Evolutionary conservation across 1,139 yeast species (phyloP).

Genomic region (Hanseniaspora uvarum): DNA sequence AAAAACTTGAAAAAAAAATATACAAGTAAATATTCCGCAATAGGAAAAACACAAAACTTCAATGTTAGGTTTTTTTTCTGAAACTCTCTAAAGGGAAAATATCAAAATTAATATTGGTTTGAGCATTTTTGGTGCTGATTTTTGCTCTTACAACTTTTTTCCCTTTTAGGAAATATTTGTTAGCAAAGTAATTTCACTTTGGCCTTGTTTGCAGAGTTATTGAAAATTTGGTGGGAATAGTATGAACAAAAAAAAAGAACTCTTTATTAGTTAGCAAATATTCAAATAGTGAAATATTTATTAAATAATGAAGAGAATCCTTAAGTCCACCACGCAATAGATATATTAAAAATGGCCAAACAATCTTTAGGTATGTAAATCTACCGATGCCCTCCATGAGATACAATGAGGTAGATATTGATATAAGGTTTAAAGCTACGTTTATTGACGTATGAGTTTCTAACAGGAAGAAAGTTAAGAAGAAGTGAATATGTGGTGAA

Average conservation of each 20-base stretch:
- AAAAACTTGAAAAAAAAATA: not conserved
- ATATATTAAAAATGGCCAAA: constrained; percentile 36
- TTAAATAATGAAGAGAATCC: not conserved
- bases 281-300: not conserved
- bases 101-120: not conserved
- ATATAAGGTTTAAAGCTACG: not conserved
- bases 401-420: not conserved
- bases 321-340: constrained; percentile 20
- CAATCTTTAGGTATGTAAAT: constrained; percentile 38
- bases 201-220: not conserved
- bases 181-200: not conserved
- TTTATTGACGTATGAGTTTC: not conserved
- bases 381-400: not conserved
- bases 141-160: not conserved
- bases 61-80: too few species aligned
- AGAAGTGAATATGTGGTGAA: not conserved
- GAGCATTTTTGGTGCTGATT: not conserved
- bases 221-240: not conserved
- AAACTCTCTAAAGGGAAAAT: not conserved
- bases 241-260: not conserved
- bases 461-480: not conserved
- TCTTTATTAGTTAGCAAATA: not conserved
- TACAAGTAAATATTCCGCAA: not conserved
- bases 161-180: not conserved
- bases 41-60: too few species aligned